A percentile compares a stretch with the other conserved stretches of the same genome.
These are phyloP conservation scores for Dissoconium aciculare DNA, from an alignment of 2,329 filamentous ascomycete genomes.

Conservation along the genomic window DNA sequence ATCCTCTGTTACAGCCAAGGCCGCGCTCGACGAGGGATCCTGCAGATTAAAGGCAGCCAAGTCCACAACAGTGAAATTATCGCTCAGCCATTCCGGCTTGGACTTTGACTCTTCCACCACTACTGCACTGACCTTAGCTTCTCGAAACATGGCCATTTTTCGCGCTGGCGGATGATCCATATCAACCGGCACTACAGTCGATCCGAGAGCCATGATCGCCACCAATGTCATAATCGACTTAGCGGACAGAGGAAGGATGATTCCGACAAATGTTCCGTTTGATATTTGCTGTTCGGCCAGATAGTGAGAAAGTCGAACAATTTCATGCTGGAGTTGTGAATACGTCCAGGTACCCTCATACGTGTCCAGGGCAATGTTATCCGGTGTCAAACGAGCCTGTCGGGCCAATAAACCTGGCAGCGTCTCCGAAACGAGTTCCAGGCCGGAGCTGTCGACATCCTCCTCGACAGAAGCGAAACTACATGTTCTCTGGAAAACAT, in stretches of 20 bases:
- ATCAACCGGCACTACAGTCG: slow-evolving; percentile 3
- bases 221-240: slow-evolving; percentile 1
- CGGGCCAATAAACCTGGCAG: slow-evolving; percentile 1
- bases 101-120: slow-evolving; percentile 5
- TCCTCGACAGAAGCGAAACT: neutral
- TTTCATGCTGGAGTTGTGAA: neutral
- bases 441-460: neutral
- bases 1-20: neutral
- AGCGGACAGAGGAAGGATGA: slow-evolving; percentile 1
- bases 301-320: neutral
- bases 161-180: slow-evolving; percentile 1
- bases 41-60: neutral
- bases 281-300: neutral
- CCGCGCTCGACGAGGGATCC: neutral
- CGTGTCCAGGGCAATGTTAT: slow-evolving; percentile 2
- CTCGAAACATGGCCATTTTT: slow-evolving; percentile 1
- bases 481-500: no score
- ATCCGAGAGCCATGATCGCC: slow-evolving; percentile 2
- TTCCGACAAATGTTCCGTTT: neutral
- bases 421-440: slow-evolving; percentile 2
- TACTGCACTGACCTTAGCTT: neutral
- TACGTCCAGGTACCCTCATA: slow-evolving; percentile 2
- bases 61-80: neutral
- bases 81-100: neutral
- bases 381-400: neutral